Evolutionary conservation across 192 early-diverging fungal genomes (phyloP).

Genomic region (Chytriomyces confervae): DNA sequence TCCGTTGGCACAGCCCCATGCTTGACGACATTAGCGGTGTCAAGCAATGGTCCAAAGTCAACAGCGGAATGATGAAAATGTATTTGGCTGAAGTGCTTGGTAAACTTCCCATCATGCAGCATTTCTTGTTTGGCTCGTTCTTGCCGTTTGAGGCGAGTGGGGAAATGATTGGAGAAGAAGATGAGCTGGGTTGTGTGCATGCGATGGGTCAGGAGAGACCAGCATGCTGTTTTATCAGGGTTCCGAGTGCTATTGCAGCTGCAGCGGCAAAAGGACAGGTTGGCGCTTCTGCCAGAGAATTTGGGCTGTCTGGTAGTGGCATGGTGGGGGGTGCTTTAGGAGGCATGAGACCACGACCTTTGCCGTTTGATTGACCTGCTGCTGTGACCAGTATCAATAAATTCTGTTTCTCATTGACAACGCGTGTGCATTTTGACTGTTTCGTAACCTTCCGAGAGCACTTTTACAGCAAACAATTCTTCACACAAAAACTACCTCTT

Average conservation of each 20-base stretch:
- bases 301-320: constrained; percentile 12
- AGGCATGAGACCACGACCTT: constrained; percentile 38
- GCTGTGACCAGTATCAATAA: too few relatives aligned
- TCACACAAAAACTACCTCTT: too few relatives aligned
- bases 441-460: too few relatives aligned
- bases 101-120: constrained; percentile 97
- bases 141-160: constrained; percentile 66
- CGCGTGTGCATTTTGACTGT: too few relatives aligned
- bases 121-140: constrained; percentile 88
- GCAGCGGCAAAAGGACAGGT: constrained; percentile 50
- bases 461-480: too few relatives aligned
- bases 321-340: constrained; percentile 16
- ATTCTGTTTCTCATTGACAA: too few relatives aligned
- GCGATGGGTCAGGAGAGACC: constrained; percentile 82
- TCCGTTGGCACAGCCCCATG: background rate
- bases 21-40: constrained; percentile 23
- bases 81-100: constrained; percentile 83
- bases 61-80: constrained; percentile 94
- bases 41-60: constrained; percentile 55
- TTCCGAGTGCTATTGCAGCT: constrained; percentile 83
- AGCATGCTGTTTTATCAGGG: constrained; percentile 78
- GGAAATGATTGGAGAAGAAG: constrained; percentile 48
- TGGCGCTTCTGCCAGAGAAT: constrained; percentile 23
- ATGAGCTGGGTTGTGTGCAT: constrained; percentile 62
- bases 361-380: constrained; percentile 55